Percentiles rank a stretch among this genome's conserved stretches.
These are phyloP conservation scores for Cryoendolithus antarcticus DNA, from an alignment of 2,329 filamentous ascomycete species.

Conservation along the genomic window DNA sequence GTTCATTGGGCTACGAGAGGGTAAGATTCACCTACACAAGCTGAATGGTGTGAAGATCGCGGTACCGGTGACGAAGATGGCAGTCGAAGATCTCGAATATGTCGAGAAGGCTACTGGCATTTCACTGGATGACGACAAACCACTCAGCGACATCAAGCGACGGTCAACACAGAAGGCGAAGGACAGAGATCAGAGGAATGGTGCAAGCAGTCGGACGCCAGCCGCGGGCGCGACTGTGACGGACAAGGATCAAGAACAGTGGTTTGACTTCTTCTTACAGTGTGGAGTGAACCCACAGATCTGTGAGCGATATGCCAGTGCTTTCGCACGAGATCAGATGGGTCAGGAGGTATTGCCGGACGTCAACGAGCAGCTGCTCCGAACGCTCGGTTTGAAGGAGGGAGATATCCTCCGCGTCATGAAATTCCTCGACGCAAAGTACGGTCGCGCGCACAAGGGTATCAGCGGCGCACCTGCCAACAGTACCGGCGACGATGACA, in stretches of 20 bases:
- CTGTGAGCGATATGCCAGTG: slow-evolving; percentile 86
- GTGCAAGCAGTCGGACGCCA: slow-evolving; percentile 7
- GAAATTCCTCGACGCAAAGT: slow-evolving; percentile 75
- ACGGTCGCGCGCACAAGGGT: slow-evolving; percentile 41
- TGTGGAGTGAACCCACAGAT: slow-evolving; percentile 86
- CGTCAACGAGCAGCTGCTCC: slow-evolving; percentile 68
- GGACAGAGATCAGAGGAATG: slow-evolving; percentile 11
- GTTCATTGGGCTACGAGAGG: slow-evolving; percentile 85
- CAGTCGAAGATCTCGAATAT: slow-evolving; percentile 84
- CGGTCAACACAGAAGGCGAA: slow-evolving; percentile 38
- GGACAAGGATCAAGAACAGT: slow-evolving; percentile 70
- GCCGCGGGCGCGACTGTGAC: slow-evolving; percentile 51
- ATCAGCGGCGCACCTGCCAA: slow-evolving; percentile 39
- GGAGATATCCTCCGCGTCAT: slow-evolving; percentile 95
- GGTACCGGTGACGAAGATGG: slow-evolving; percentile 92
- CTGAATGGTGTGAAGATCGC: slow-evolving; percentile 97
- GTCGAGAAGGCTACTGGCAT: slow-evolving; percentile 80
- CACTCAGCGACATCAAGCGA: slow-evolving; percentile 66
- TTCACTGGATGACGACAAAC: slow-evolving; percentile 84
- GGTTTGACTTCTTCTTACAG: slow-evolving; percentile 96
- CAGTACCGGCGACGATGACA: slow-evolving; percentile 25
- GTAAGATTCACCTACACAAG: slow-evolving; percentile 96
- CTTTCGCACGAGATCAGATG: slow-evolving; percentile 86
- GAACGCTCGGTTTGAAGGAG: slow-evolving; percentile 85
- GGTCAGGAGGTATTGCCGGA: slow-evolving; percentile 86